Base-by-base conservation (phyloP, 768 basidiomycete genomes). In the Paxillus rubicundulus region DNA sequence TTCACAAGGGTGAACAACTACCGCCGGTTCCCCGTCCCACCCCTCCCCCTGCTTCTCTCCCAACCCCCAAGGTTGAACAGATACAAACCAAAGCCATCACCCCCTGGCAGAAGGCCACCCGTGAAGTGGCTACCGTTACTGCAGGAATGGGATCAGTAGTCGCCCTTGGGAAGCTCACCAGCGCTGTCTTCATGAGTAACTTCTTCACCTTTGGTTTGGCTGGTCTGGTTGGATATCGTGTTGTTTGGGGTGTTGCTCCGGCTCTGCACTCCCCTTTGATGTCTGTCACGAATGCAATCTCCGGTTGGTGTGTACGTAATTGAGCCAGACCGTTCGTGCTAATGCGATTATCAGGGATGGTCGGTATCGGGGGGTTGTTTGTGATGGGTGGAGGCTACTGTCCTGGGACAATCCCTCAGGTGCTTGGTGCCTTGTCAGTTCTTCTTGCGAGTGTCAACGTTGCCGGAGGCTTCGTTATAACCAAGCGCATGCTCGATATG, bases 401-500 rank as follows among this genome's bases (percentile, higher is more conserved):
- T 12, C 92, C 92, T 16, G 85, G 82, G 39, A 92, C 92, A 1
- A 73, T 90, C 55, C 85, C 92, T 45, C 91, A 94, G 70, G 72
- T 75, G 12, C 74, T 94, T 13, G 92, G 90, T 53, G 89, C 92
- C 3, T 53, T 86, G 13, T 89, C 91, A 13, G 92, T 94, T n/a
- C 79, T 94, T 46, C 73, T 94, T 30, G 92, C 92, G 20, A 89
- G 88, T 53, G 81, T 94, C 54, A 94, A 94, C 62, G 90, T 94
- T 48, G 82, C 87, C 33, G 92, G 92, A 47, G 92, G 92, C 40
- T 93, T 92, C 61, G 84, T 91, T 36, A 86, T 93, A 61, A 92
- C 90, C 20, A 92, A 92, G 69, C 85, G 91, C 39, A 94, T 94
- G 92, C 74, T 94, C 54, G 89, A 93, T 63, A 91, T 94, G 86